Evolutionary conservation across 768 basidiomycete genomes (phyloP), one percentile per base, ranked within the genome.

Genomic region (Solioccasus polychromus): DNA sequence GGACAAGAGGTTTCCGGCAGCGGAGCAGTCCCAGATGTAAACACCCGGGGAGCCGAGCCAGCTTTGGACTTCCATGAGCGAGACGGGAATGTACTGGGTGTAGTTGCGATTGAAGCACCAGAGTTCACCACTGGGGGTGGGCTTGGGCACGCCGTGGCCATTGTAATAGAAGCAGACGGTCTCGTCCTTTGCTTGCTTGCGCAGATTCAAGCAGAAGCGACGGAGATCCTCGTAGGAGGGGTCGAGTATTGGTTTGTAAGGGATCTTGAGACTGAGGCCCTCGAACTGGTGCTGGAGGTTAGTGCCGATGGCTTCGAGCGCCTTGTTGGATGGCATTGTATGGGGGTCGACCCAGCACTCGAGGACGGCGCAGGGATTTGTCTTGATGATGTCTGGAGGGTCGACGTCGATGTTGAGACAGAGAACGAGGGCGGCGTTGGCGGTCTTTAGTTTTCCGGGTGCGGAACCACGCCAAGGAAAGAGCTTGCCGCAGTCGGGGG

Each of bases 81-180:
- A 93, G 10, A 98, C 88, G 0, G 96, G 96, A 48, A 98, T 98
- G 61, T 99, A 99, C 67, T 99, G 95, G 0, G 96, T 97, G 66
- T 98, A 98, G 55, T 82, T 88, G 59, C 84, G 77, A 67, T 99
- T 98, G 73, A 99, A 99, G 45, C 96, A 94, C 96, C 96, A 99
- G 42, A 99, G 77, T 67, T 99, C 96, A 19, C 96, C 89, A 52
- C 90, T 93, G 0, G 88, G 75, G 0, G 96, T 98, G 10, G 96
- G 96, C 59, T 91, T 94, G 2, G 95, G 95, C 18, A 99, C 96
- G 19, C 96, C 96, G 51, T 98, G 96, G 3, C 96, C 96, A 53
- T 98, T 99, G 70, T 98, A 99, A 68, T 98, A 92, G 68, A 98
- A 95, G 23, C 97, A 72, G 7, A 92, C 84, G 2, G 96, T 85